phyloP scores from a whole-genome alignment of 2,329 filamentous ascomycete genomes.

The Onygenales sp. region DNA sequence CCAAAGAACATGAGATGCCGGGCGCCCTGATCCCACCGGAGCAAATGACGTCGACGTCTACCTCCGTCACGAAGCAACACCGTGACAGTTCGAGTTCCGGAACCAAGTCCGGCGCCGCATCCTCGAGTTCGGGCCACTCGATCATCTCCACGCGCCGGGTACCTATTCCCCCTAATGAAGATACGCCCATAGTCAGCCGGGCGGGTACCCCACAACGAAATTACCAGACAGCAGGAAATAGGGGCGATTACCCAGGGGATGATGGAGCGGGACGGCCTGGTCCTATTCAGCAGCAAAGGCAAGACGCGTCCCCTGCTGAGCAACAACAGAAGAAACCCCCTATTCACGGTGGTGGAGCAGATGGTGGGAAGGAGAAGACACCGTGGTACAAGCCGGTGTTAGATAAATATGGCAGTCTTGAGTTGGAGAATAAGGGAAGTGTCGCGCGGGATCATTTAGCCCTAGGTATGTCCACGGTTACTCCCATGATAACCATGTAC shows the following conservation, averaged over 20 bases:
- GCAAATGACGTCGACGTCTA: not conserved
- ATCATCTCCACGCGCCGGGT: not conserved
- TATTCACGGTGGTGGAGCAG: not conserved
- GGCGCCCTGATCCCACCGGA: not conserved
- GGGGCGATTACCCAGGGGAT: constrained; percentile 7
- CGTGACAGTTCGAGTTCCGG: not conserved
- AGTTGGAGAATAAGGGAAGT: constrained; percentile 58
- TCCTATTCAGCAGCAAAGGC: not conserved
- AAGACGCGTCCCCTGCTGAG: not conserved
- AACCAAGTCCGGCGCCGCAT: not conserved
- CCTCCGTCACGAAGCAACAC: not conserved
- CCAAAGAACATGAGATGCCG: not conserved
- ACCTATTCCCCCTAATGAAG: constrained; percentile 15
- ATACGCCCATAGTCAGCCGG: constrained; percentile 23
- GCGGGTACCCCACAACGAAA: constrained; percentile 14
- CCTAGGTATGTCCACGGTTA: constrained; percentile 38
- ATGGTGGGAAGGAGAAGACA: not conserved
- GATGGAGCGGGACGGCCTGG: not conserved
- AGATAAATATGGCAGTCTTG: constrained; percentile 53
- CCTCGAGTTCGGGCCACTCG: not conserved
- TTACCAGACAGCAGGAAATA: constrained; percentile 24
- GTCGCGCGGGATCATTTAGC: constrained; percentile 58
- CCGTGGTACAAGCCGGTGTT: constrained; percentile 39
- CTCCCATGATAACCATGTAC: not conserved
- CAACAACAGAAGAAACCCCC: not conserved